Percentiles rank a stretch among this genome's conserved stretches.
These are phyloP conservation scores for Mimosa pudica DNA, from an alignment of 306 rosid genomes.

Conservation along the genomic window DNA sequence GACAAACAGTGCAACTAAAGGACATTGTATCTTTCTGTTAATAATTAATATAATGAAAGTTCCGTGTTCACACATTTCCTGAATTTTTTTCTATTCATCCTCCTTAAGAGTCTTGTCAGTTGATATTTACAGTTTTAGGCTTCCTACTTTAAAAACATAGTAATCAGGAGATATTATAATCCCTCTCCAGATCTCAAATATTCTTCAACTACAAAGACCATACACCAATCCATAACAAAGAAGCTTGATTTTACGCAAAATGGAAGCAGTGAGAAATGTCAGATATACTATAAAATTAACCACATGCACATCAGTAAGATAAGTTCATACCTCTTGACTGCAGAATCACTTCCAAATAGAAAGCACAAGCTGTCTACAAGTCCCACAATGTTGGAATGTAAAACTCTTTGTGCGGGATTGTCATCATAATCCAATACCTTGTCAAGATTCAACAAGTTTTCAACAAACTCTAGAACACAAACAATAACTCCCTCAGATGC, in stretches of 20 bases:
- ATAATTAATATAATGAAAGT: not conserved
- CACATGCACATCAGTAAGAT: constrained; percentile 3
- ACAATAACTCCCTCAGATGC: constrained; percentile 76
- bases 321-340: constrained; percentile 66
- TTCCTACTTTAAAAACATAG: not conserved
- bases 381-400: constrained; percentile 63
- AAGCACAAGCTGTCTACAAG: constrained; percentile 65
- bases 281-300: not conserved
- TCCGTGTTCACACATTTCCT: not conserved
- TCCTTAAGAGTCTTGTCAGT: not conserved
- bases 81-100: not conserved
- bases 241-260: not conserved
- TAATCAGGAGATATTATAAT: not conserved
- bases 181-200: not conserved
- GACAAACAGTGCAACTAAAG: constrained; percentile 20
- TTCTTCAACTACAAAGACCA: not conserved
- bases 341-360: constrained; percentile 66
- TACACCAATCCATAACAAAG: not conserved
- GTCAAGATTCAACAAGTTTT: constrained; percentile 75
- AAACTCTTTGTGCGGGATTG: constrained; percentile 46
- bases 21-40: constrained; percentile 2
- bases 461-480: constrained; percentile 76
- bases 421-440: constrained; percentile 59
- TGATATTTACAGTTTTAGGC: not conserved
- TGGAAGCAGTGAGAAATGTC: not conserved